A percentile compares a stretch with the other conserved stretches of the same genome.
These are phyloP conservation scores for Fusarium succisae DNA, from an alignment of 2,329 filamentous ascomycete species.

Conservation along the genomic window DNA sequence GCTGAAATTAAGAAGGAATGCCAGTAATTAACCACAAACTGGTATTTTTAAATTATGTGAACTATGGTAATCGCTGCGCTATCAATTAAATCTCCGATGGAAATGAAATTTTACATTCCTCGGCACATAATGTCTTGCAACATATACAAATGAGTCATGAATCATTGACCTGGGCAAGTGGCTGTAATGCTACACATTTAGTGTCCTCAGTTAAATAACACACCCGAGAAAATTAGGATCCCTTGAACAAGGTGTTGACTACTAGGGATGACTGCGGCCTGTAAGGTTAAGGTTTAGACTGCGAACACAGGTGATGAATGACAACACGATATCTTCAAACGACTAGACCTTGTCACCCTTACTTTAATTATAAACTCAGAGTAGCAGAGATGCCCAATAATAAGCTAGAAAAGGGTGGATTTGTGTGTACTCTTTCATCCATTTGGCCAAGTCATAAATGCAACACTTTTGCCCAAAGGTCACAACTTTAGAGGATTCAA, in stretches of 20 bases:
- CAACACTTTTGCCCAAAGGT: background rate
- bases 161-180: background rate
- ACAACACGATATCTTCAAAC: no score
- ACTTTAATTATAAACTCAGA: background rate
- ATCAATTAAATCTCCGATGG: background rate
- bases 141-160: background rate
- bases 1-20: background rate
- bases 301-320: no score
- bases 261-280: no score
- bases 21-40: background rate
- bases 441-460: background rate
- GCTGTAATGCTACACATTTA: background rate
- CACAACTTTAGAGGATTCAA: background rate
- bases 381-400: background rate
- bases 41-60: background rate
- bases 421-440: background rate
- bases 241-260: background rate
- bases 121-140: background rate
- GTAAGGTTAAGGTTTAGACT: no score
- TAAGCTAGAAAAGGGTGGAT: background rate
- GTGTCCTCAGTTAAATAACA: background rate
- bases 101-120: background rate
- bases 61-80: no score
- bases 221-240: background rate
- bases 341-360: background rate